phyloP scores from a whole-genome alignment of 2,329 filamentous ascomycete species.

The Coniosporium tulheliwenetii region DNA sequence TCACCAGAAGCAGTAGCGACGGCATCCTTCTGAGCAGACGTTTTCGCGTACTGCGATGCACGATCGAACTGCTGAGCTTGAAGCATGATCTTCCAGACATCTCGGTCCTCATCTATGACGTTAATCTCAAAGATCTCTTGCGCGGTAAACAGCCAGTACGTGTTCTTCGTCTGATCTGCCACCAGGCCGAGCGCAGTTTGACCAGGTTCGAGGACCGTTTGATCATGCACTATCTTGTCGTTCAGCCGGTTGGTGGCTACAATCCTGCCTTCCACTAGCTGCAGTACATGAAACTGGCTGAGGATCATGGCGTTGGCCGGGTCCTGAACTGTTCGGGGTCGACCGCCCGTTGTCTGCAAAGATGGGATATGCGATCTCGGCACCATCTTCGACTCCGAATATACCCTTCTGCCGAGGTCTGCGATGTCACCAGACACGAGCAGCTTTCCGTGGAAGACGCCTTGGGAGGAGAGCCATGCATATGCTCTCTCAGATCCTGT shows the following conservation, averaged over 20 bases:
- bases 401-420: slow-evolving; percentile 57
- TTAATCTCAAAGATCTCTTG: slow-evolving; percentile 90
- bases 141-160: slow-evolving; percentile 89
- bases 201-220: slow-evolving; percentile 65
- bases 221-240: slow-evolving; percentile 73
- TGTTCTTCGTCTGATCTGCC: slow-evolving; percentile 86
- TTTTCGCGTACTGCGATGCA: slow-evolving; percentile 72
- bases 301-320: slow-evolving; percentile 65
- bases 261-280: slow-evolving; percentile 66
- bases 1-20: slow-evolving; percentile 89
- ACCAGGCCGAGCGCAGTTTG: slow-evolving; percentile 72
- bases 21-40: slow-evolving; percentile 67
- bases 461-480: slow-evolving; percentile 80
- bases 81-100: slow-evolving; percentile 91
- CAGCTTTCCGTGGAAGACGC: slow-evolving; percentile 75
- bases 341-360: slow-evolving; percentile 47
- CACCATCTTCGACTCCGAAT: slow-evolving; percentile 65
- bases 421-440: slow-evolving; percentile 42
- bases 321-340: slow-evolving; percentile 52
- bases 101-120: slow-evolving; percentile 74
- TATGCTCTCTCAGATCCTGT: slow-evolving; percentile 54
- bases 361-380: slow-evolving; percentile 57
- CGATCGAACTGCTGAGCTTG: slow-evolving; percentile 75
- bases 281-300: slow-evolving; percentile 86
- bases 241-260: slow-evolving; percentile 79